Evolutionary conservation across 75 land plant genomes (phyloP).

Genomic region (Isoetes taiwanensis): DNA sequence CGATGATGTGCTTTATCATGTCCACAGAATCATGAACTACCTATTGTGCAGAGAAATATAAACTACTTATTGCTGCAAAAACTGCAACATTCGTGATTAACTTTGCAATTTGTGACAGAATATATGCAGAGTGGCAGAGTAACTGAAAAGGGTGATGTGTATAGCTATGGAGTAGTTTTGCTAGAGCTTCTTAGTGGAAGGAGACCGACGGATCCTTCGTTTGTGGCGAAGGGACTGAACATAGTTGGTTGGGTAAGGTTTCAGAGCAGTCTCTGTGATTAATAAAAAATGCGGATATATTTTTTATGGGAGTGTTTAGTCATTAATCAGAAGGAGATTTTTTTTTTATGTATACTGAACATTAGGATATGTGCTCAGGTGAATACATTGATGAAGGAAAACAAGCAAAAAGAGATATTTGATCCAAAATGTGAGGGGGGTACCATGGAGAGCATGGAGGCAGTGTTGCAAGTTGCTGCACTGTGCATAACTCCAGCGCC

Average conservation of each 20-base stretch:
- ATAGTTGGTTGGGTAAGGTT: constrained; percentile 93
- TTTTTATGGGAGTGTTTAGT: no score
- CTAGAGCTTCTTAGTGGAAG: constrained; percentile 84
- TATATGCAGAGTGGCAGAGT: constrained; percentile 81
- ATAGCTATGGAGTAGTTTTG: constrained; percentile 86
- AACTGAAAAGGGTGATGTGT: constrained; percentile 89
- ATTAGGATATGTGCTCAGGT: no score
- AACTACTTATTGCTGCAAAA: no score
- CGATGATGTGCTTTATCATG: no score
- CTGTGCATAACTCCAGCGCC: constrained; percentile 62
- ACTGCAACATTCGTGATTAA: no score
- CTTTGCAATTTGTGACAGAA: constrained; percentile 55
- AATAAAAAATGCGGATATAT: no score
- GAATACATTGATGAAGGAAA: constrained; percentile 39
- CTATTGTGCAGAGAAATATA: no score
- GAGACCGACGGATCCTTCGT: constrained; percentile 75
- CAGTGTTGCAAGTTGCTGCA: constrained; percentile 55
- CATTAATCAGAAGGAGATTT: no score
- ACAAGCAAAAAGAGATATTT: constrained; percentile 42
- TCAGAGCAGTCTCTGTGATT: no score
- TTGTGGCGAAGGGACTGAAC: constrained; percentile 63
- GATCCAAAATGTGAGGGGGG: constrained; percentile 45
- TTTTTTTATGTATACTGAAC: no score
- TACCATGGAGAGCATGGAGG: constrained; percentile 52
- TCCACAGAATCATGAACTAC: no score